Evolutionary conservation across 2,329 filamentous ascomycete genomes (phyloP).

Genomic region (Aspergillus cejpii): DNA sequence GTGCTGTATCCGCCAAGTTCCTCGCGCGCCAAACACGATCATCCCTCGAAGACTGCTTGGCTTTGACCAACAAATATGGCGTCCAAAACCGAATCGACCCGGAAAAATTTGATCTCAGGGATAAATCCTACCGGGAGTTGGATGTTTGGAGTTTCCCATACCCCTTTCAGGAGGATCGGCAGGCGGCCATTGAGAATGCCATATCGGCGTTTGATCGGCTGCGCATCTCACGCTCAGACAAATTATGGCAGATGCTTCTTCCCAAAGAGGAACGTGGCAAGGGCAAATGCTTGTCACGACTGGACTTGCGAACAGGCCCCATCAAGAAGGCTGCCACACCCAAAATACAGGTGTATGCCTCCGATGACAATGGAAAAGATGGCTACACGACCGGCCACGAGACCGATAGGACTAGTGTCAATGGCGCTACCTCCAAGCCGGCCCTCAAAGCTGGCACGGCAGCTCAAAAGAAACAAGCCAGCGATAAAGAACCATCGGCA

Average conservation of each 20-base stretch:
- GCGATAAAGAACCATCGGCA: constrained; percentile 37
- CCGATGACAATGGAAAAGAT: constrained; percentile 34
- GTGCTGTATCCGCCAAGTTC: constrained; percentile 43
- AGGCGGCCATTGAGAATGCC: constrained; percentile 56
- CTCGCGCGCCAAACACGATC: constrained; percentile 45
- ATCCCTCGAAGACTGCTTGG: constrained; percentile 44
- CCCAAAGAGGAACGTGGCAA: constrained; percentile 56
- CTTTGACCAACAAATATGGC: constrained; percentile 49
- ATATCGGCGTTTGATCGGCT: constrained; percentile 58
- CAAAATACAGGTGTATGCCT: constrained; percentile 33
- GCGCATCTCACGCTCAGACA: constrained; percentile 54
- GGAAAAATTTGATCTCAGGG: constrained; percentile 49
- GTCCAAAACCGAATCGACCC: constrained; percentile 44
- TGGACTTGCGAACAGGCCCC: constrained; percentile 46
- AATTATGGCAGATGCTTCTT: constrained; percentile 57
- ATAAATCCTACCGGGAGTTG: constrained; percentile 55
- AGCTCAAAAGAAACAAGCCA: constrained; percentile 33
- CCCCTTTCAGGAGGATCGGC: constrained; percentile 48
- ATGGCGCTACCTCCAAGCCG: constrained; percentile 23
- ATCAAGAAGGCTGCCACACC: constrained; percentile 35
- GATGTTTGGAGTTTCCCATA: constrained; percentile 58
- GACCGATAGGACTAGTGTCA: constrained; percentile 29
- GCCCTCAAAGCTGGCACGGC: constrained; percentile 23
- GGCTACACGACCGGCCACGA: constrained; percentile 33
- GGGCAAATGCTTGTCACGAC: constrained; percentile 54